A percentile compares a stretch with the other conserved stretches of the same genome.
These are phyloP conservation scores for Colletotrichum sp. DNA, from an alignment of 2,329 filamentous ascomycete species.

Conservation along the genomic window DNA sequence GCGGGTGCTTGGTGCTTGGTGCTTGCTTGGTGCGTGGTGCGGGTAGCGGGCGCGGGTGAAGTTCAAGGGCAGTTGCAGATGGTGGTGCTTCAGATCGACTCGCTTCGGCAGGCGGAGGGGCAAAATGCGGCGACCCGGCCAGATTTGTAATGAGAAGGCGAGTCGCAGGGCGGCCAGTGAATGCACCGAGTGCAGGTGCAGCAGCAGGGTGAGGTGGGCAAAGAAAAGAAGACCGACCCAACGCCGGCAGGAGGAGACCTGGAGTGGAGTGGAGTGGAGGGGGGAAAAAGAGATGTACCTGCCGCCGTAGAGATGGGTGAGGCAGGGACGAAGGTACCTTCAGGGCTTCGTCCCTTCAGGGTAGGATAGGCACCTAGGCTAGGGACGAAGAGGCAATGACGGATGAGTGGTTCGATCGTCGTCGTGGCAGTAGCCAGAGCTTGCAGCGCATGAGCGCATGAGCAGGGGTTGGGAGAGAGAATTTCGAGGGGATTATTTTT, in stretches of 20 bases:
- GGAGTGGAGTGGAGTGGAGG: neutral
- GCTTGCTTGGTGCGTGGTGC: neutral
- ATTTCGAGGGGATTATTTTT: neutral
- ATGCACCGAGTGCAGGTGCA: neutral
- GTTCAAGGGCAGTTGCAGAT: neutral
- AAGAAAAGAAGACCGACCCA: neutral
- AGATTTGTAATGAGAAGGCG: slow-evolving; percentile 16
- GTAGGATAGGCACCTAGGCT: neutral
- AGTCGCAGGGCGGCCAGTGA: neutral
- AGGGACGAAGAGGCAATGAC: neutral
- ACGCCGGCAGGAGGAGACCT: neutral
- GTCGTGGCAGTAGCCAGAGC: neutral
- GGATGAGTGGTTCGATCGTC: slow-evolving; percentile 3
- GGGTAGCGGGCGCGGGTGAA: neutral
- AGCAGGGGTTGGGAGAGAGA: neutral
- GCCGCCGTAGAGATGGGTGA: neutral
- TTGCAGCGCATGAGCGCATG: neutral
- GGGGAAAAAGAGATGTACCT: neutral
- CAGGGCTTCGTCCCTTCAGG: neutral
- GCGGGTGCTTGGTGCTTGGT: neutral
- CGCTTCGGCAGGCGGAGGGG: slow-evolving; percentile 4
- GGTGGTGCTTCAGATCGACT: neutral
- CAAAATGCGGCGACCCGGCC: slow-evolving; percentile 13
- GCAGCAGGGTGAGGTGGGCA: neutral
- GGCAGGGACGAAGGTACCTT: neutral